Evolutionary conservation across 148 eudicot species (phyloP).

Genomic region (Vaccinium vitisidaea): DNA sequence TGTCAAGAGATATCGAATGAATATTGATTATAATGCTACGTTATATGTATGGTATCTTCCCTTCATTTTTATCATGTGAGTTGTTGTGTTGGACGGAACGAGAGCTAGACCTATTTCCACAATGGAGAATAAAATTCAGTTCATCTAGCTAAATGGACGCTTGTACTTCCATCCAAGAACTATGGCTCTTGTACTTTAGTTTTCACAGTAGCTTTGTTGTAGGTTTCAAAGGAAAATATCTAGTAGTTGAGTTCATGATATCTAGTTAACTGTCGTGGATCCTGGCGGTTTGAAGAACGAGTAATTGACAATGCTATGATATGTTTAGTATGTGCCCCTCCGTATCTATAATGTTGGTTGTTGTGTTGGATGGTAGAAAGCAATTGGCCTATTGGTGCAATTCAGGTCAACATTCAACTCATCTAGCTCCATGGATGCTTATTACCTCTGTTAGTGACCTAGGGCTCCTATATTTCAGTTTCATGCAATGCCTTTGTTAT

Average conservation of each 20-base stretch:
- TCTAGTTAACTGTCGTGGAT: background rate
- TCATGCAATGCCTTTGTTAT: background rate
- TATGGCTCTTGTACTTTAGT: background rate
- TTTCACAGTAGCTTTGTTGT: background rate
- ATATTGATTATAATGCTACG: background rate
- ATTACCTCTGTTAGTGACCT: background rate
- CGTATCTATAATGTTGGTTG: background rate
- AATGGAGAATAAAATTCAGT: background rate
- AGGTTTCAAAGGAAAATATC: background rate
- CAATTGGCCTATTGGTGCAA: background rate
- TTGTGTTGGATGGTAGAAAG: background rate
- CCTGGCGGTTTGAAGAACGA: background rate
- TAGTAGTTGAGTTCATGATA: background rate
- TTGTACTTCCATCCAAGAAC: background rate
- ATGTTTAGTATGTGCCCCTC: background rate
- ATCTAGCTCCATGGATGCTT: constrained; percentile 9
- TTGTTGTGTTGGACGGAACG: background rate
- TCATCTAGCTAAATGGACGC: background rate
- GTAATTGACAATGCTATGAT: background rate
- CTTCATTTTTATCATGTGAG: background rate
- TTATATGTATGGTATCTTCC: background rate
- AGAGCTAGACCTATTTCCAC: background rate
- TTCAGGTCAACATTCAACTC: background rate
- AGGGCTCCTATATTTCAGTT: constrained; percentile 4
- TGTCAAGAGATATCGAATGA: background rate